A percentile compares a stretch with the other conserved stretches of the same genome.
These are phyloP conservation scores for Lunularia cruciata DNA, from an alignment of 225 moss, liverwort and hornwort genomes.

Conservation along the genomic window DNA sequence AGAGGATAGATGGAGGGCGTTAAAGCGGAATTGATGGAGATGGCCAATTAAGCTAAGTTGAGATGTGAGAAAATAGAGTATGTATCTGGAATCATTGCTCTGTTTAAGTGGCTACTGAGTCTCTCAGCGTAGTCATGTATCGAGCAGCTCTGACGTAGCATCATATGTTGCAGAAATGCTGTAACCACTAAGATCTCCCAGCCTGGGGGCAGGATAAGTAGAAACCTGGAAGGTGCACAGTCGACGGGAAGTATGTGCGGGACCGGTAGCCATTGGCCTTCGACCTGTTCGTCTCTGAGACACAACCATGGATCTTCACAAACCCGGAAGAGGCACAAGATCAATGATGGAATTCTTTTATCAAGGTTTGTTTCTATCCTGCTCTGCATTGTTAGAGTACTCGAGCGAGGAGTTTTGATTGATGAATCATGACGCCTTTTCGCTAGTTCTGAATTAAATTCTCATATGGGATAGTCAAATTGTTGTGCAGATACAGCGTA, in stretches of 20 bases:
- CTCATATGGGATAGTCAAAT: background rate
- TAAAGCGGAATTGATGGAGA: no score
- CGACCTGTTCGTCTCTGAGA: slow-evolving; percentile 27
- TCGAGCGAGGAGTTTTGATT: background rate
- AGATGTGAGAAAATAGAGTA: no score
- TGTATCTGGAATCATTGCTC: no score
- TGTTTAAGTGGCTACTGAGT: no score
- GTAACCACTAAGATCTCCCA: no score
- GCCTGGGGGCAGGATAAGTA: background rate
- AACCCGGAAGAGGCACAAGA: slow-evolving; percentile 12
- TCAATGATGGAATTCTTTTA: background rate
- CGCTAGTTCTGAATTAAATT: background rate
- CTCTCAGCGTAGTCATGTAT: no score
- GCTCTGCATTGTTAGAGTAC: slow-evolving; percentile 9
- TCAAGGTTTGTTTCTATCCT: slow-evolving; percentile 13
- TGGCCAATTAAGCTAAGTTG: no score
- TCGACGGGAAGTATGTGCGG: slow-evolving; percentile 29
- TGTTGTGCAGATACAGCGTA: slow-evolving; percentile 16
- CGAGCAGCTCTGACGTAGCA: no score
- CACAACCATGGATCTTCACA: slow-evolving; percentile 21
- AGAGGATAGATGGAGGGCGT: no score
- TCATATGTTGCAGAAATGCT: background rate
- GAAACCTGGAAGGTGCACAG: background rate
- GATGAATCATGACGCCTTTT: background rate
- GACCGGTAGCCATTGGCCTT: slow-evolving; percentile 30